phyloP scores from a whole-genome alignment of 257 asterid genomes.

The Plantago ovata region DNA sequence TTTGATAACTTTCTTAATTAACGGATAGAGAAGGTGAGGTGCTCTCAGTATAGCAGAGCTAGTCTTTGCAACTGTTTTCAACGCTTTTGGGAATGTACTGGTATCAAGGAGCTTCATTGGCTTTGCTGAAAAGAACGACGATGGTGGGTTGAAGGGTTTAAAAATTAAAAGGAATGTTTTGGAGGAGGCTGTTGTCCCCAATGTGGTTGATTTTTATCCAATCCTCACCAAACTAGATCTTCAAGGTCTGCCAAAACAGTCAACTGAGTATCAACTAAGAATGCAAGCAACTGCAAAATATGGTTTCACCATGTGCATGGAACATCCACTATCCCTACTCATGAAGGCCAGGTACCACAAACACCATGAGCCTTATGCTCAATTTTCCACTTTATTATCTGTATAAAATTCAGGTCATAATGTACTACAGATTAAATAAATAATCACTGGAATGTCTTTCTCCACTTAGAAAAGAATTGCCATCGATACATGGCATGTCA shows the following conservation, averaged over 20 bases:
- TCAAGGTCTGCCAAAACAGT: constrained; percentile 33
- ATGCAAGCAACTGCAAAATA: constrained; percentile 29
- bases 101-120: constrained; percentile 28
- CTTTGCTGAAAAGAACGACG: constrained; percentile 21
- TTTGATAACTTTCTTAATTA: constrained; percentile 35
- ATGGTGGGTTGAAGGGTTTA: constrained; percentile 18
- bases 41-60: constrained; percentile 26
- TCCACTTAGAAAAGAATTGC: no score
- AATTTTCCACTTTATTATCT: no score
- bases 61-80: constrained; percentile 31
- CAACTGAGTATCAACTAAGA: neutral
- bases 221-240: constrained; percentile 27
- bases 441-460: no score
- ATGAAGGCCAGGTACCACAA: no score
- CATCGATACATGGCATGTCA: no score
- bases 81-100: constrained; percentile 27
- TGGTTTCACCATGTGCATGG: no score
- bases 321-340: no score
- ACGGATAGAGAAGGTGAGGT: constrained; percentile 24
- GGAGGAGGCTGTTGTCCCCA: constrained; percentile 19
- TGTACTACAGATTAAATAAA: no score
- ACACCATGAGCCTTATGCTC: no score
- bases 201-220: constrained; percentile 38
- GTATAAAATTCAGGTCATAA: no score
- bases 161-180: constrained; percentile 19